phyloP scores from a whole-genome alignment of 2,329 filamentous ascomycete genomes.

The Penicillium crustosum region DNA sequence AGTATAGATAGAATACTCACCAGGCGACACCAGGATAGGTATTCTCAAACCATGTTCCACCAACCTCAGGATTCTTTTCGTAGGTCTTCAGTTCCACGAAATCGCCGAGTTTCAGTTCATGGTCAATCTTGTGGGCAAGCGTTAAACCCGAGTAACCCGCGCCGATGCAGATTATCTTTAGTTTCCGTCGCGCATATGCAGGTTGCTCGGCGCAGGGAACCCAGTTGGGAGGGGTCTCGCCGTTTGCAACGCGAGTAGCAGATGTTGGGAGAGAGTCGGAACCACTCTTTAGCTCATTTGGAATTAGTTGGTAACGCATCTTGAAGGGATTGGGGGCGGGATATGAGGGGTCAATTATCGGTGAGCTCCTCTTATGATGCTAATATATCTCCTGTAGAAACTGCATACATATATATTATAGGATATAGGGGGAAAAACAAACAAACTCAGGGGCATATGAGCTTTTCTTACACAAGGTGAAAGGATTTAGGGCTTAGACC shows the following conservation, averaged over 20 bases:
- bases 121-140: slow-evolving; percentile 24
- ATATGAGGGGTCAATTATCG: too few species aligned
- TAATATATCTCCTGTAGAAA: not conserved
- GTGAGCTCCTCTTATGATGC: not conserved
- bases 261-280: not conserved
- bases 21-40: slow-evolving; percentile 32
- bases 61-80: slow-evolving; percentile 16
- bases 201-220: not conserved
- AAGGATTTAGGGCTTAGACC: not conserved
- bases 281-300: not conserved
- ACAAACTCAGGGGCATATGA: not conserved
- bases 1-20: not conserved
- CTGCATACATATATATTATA: too few species aligned
- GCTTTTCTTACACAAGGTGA: not conserved
- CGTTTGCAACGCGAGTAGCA: not conserved
- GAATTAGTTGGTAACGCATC: not conserved
- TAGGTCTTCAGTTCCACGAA: slow-evolving; percentile 15
- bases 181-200: not conserved
- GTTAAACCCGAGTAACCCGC: slow-evolving; percentile 24
- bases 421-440: not conserved
- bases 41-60: slow-evolving; percentile 19
- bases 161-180: slow-evolving; percentile 21
- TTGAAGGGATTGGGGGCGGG: not conserved
- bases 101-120: slow-evolving; percentile 10
- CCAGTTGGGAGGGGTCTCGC: not conserved